Percentiles rank a stretch among this genome's conserved stretches.
These are phyloP conservation scores for Theobroma cacao DNA, from an alignment of 345 rosid species.

Conservation along the genomic window DNA sequence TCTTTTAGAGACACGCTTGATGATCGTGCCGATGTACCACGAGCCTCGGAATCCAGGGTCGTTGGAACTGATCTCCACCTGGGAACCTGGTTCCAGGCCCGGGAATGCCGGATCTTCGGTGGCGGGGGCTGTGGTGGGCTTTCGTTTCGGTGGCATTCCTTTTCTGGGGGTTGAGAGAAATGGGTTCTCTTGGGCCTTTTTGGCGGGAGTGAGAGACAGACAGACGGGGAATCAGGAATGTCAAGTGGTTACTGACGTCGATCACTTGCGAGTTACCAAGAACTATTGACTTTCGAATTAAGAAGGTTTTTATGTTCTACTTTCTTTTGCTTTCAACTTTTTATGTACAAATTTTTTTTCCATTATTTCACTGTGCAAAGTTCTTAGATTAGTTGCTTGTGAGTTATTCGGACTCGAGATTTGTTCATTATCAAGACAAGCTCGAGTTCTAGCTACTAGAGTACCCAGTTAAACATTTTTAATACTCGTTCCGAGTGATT, in stretches of 20 bases:
- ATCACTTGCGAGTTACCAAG: no score
- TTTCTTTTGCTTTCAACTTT: no score
- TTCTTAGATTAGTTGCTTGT: no score
- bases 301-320: no score
- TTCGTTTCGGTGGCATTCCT: constrained; percentile 8
- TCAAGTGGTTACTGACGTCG: not conserved
- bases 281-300: no score
- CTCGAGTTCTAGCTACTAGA: no score
- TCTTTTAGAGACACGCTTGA: constrained; percentile 34
- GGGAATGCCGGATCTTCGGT: constrained; percentile 6
- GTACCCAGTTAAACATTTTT: no score
- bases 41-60: constrained; percentile 75
- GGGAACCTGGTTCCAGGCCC: constrained; percentile 40
- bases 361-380: no score
- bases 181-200: not conserved
- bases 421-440: no score
- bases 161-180: not conserved
- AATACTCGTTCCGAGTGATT: no score
- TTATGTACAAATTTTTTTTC: no score
- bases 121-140: constrained; percentile 11
- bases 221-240: not conserved
- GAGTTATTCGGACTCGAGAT: no score
- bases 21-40: constrained; percentile 52
- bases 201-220: constrained; percentile 12
- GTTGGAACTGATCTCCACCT: constrained; percentile 63